phyloP scores from a whole-genome alignment of 805 yeast species.

The Ogataea trehaloabstinens region DNA sequence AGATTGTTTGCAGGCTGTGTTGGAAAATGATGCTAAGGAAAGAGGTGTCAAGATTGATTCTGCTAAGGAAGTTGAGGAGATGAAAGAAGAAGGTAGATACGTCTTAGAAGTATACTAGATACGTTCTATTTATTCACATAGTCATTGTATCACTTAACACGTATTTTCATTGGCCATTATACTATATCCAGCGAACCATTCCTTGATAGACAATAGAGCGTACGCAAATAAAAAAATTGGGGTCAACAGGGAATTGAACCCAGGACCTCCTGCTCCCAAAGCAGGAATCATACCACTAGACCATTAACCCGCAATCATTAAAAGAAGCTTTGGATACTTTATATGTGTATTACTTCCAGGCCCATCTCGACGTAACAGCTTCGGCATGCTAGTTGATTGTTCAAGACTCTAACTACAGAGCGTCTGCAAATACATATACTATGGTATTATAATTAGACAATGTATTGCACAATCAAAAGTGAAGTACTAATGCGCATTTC shows the following conservation, averaged over 20 bases:
- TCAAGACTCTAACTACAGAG: too few relatives aligned
- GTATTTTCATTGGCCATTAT: slow-evolving; percentile 1
- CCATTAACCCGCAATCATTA: slow-evolving; percentile 30
- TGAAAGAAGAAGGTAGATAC: slow-evolving; percentile 91
- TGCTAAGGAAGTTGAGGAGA: slow-evolving; percentile 80
- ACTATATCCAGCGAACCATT: slow-evolving; percentile 1
- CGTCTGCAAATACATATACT: too few relatives aligned
- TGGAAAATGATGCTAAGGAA: slow-evolving; percentile 64
- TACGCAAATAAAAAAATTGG: slow-evolving; percentile 15
- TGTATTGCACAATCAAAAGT: too few relatives aligned
- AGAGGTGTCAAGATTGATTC: slow-evolving; percentile 69
- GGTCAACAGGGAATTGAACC: slow-evolving; percentile 48
- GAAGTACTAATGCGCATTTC: slow-evolving; percentile 37
- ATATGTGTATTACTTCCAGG: too few relatives aligned
- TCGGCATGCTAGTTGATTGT: too few relatives aligned
- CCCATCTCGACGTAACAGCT: too few relatives aligned
- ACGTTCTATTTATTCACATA: too few relatives aligned
- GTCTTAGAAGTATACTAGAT: slow-evolving; percentile 87
- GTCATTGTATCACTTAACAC: too few relatives aligned
- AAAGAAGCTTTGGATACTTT: too few relatives aligned
- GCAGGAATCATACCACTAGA: slow-evolving; percentile 58
- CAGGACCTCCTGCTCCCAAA: slow-evolving; percentile 56
- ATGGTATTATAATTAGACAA: too few relatives aligned
- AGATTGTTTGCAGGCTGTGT: slow-evolving; percentile 80
- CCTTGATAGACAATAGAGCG: too few relatives aligned